These are phyloP conservation scores for Colletotrichum karsti DNA, from an alignment of 2,329 filamentous ascomycete genomes.

Conservation along the genomic window DNA sequence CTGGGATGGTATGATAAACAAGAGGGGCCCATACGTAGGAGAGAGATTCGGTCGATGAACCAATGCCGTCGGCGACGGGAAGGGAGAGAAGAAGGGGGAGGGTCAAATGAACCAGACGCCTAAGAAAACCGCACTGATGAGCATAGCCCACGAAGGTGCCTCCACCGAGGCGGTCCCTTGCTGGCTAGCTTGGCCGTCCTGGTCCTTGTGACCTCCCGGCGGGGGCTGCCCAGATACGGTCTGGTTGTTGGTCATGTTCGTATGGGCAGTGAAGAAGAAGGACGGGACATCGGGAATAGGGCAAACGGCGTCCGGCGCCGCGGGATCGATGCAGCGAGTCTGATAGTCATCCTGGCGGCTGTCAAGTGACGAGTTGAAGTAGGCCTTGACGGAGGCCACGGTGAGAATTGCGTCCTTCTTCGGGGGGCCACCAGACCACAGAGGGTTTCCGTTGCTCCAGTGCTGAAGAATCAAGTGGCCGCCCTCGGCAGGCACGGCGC, in stretches of 20 bases:
- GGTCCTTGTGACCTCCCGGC: not conserved
- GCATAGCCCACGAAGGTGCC: not conserved
- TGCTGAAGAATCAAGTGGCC: slow-evolving; percentile 78
- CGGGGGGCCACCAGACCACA: slow-evolving; percentile 79
- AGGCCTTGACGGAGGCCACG: slow-evolving; percentile 77
- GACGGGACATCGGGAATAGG: slow-evolving; percentile 55
- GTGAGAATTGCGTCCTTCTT: slow-evolving; percentile 66
- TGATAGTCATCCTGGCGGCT: slow-evolving; percentile 47
- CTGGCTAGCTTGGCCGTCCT: not conserved
- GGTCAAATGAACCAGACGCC: slow-evolving; percentile 13
- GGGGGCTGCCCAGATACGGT: slow-evolving; percentile 41
- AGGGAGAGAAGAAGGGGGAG: not conserved
- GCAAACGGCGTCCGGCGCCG: slow-evolving; percentile 52
- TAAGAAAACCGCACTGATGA: not conserved
- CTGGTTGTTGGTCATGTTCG: slow-evolving; percentile 58
- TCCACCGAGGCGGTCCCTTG: not conserved
- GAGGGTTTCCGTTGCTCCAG: slow-evolving; percentile 78
- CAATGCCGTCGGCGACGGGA: not conserved
- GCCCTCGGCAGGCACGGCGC: slow-evolving; percentile 64
- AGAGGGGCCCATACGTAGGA: not conserved
- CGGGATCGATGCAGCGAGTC: slow-evolving; percentile 47
- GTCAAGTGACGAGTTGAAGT: slow-evolving; percentile 75
- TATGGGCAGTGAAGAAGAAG: slow-evolving; percentile 59
- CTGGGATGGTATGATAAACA: not conserved
- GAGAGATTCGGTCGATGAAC: not conserved